phyloP scores from a whole-genome alignment of 2,329 filamentous ascomycete genomes.

The Ophiocordyceps camponoti-leonardi region DNA sequence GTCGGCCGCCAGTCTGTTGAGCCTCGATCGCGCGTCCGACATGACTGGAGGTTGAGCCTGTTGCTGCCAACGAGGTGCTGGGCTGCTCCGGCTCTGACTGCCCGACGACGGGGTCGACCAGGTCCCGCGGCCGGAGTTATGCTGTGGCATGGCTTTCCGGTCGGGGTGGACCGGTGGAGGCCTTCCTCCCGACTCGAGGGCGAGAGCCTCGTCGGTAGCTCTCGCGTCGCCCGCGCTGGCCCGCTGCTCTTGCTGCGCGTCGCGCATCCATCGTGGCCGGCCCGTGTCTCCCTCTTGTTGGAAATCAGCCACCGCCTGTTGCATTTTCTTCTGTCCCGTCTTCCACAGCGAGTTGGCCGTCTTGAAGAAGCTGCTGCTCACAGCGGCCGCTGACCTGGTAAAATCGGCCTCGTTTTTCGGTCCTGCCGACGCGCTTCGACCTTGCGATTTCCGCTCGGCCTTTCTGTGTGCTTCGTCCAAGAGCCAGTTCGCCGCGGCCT shows the following conservation, averaged over 20 bases:
- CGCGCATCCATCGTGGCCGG: constrained; percentile 93
- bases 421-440: neutral
- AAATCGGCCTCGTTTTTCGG: constrained; percentile 48
- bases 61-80: constrained; percentile 44
- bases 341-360: constrained; percentile 95
- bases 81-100: constrained; percentile 25
- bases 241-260: constrained; percentile 34
- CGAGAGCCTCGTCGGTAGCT: constrained; percentile 57
- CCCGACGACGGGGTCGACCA: constrained; percentile 29
- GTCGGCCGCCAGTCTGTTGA: constrained; percentile 64
- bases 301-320: constrained; percentile 82
- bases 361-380: constrained; percentile 76
- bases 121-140: constrained; percentile 21
- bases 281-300: constrained; percentile 52
- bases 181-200: constrained; percentile 54
- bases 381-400: constrained; percentile 61
- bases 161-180: constrained; percentile 24
- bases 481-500: constrained; percentile 76
- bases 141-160: constrained; percentile 8
- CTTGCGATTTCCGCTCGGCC: constrained; percentile 48
- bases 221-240: constrained; percentile 12
- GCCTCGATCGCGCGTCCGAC: constrained; percentile 27
- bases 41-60: constrained; percentile 18
- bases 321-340: constrained; percentile 77
- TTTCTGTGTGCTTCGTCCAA: constrained; percentile 82